These are phyloP conservation scores for Thelephora terrestris DNA, from an alignment of 1,284 basidiomycete species.

Conservation along the genomic window DNA sequence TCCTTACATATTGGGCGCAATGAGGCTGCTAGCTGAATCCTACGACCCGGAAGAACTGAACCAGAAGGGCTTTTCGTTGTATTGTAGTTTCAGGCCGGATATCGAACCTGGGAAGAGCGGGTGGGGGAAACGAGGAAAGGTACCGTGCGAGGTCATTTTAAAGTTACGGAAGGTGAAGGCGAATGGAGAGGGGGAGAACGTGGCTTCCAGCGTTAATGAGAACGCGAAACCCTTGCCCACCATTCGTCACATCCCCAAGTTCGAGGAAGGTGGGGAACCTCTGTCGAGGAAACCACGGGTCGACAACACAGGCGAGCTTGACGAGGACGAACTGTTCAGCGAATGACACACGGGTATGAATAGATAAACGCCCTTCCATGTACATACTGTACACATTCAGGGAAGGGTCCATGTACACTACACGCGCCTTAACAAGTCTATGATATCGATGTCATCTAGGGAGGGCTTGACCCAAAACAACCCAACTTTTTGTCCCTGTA, in stretches of 20 bases:
- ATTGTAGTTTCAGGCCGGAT: conserved; percentile 66
- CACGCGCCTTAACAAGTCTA: too few species aligned
- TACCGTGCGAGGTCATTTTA: conserved; percentile 54
- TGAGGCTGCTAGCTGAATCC: conserved; percentile 67
- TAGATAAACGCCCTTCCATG: too few species aligned
- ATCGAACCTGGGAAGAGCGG: conserved; percentile 31
- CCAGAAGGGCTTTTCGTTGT: conserved; percentile 57
- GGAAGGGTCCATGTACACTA: not conserved
- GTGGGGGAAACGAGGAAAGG: conserved; percentile 67
- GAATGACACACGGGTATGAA: too few species aligned
- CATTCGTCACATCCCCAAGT: too few species aligned
- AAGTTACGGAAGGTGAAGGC: conserved; percentile 32
- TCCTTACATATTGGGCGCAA: conserved; percentile 68
- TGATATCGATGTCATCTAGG: too few species aligned
- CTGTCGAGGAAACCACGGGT: not conserved
- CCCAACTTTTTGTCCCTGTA: too few species aligned
- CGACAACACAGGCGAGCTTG: conserved; percentile 1
- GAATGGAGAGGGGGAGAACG: conserved; percentile 10
- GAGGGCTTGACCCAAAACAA: too few species aligned
- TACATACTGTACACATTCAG: not conserved
- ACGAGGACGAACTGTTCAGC: not conserved
- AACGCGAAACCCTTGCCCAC: too few species aligned
- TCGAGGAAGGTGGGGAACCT: too few species aligned
- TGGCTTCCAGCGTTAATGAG: not conserved
- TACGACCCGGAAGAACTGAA: conserved; percentile 63